These are phyloP conservation scores for Suillus plorans DNA, from an alignment of 768 basidiomycete species.

Conservation along the genomic window DNA sequence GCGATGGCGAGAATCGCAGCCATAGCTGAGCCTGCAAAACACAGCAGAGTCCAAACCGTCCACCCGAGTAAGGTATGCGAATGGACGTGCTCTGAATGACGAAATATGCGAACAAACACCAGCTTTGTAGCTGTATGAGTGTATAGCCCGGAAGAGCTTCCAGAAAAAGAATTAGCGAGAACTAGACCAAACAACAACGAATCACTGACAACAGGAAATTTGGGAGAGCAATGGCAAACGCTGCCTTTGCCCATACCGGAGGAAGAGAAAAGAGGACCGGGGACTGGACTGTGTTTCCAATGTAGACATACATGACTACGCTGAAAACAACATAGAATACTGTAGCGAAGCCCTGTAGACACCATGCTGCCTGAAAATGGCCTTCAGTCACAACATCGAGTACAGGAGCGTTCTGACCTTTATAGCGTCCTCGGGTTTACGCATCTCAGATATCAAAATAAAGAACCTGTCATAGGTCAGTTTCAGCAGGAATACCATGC, in stretches of 20 bases:
- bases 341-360: constrained; percentile 53
- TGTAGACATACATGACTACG: constrained; percentile 44
- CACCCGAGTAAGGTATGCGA: constrained; percentile 51
- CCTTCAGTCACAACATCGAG: neutral
- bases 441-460: constrained; percentile 57
- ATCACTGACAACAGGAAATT: constrained; percentile 50
- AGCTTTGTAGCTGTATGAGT: constrained; percentile 56
- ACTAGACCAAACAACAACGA: neutral
- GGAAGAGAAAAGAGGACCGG: constrained; percentile 49
- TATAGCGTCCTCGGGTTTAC: constrained; percentile 50
- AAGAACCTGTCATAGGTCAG: constrained; percentile 43
- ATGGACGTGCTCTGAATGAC: constrained; percentile 47
- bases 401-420: constrained; percentile 35
- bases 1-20: constrained; percentile 49
- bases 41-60: constrained; percentile 45
- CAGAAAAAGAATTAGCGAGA: neutral
- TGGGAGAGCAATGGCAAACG: constrained; percentile 47
- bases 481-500: neutral
- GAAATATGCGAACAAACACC: constrained; percentile 51
- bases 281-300: constrained; percentile 47
- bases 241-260: constrained; percentile 47
- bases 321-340: constrained; percentile 49
- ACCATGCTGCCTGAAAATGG: constrained; percentile 46
- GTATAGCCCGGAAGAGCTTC: constrained; percentile 46
- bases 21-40: constrained; percentile 32